Conservation (phyloP, 2,329 filamentous ascomycete genomes). For the Paecilomyces dactylethromorphus region DNA sequence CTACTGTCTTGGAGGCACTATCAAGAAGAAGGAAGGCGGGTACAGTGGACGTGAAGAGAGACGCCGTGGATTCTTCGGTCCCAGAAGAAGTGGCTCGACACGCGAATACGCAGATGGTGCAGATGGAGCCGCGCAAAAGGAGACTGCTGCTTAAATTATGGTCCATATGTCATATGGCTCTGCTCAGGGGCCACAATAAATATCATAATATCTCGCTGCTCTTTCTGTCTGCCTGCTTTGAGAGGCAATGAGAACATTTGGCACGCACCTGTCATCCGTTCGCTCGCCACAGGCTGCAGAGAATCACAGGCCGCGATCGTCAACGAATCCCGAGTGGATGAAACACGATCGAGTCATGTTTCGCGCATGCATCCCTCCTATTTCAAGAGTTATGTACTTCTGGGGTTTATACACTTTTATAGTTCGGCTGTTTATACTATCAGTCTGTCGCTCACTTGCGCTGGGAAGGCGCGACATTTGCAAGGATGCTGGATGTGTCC, state of each 20-base stretch:
- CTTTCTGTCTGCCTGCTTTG: neutral
- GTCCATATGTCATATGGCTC: neutral
- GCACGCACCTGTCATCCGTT: neutral
- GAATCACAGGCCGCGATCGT: neutral
- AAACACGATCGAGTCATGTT: neutral
- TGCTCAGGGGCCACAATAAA: neutral
- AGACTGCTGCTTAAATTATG: neutral
- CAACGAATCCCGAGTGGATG: neutral
- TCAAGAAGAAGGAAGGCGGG: constrained; percentile 23
- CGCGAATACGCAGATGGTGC: neutral
- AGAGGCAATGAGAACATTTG: neutral
- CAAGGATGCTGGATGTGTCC: neutral
- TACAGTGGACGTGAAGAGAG: constrained; percentile 31
- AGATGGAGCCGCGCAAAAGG: neutral
- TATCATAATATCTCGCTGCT: neutral
- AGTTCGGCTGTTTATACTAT: neutral
- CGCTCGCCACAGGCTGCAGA: neutral
- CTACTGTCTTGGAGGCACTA: constrained; percentile 47
- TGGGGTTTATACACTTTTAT: neutral
- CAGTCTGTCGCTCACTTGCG: neutral
- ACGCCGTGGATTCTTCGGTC: constrained; percentile 30
- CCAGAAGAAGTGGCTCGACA: constrained; percentile 2
- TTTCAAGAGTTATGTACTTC: neutral
- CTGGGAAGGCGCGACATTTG: neutral
- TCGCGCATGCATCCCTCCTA: neutral